Percentiles rank a stretch among this genome's conserved stretches.
These are phyloP conservation scores for Fusarium chlamydosporum DNA, from an alignment of 2,329 filamentous ascomycete species.

Conservation along the genomic window DNA sequence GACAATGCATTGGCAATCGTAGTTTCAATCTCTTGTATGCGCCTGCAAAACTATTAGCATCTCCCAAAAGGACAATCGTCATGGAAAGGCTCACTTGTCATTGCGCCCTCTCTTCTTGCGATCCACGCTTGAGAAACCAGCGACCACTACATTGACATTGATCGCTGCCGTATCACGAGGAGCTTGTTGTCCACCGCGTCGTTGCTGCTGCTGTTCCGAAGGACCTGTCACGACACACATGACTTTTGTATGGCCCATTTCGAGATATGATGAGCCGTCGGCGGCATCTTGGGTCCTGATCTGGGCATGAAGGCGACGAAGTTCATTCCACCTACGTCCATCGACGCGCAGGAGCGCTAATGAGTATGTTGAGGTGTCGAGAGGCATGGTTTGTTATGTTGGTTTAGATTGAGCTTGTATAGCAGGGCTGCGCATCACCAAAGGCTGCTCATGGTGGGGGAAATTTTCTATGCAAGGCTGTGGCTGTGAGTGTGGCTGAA, in stretches of 20 bases:
- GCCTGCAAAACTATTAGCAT: constrained; percentile 63
- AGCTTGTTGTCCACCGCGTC: constrained; percentile 60
- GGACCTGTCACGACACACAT: constrained; percentile 93
- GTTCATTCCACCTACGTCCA: constrained; percentile 95
- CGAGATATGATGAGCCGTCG: constrained; percentile 92
- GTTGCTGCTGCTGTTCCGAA: constrained; percentile 69
- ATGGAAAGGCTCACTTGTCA: constrained; percentile 75
- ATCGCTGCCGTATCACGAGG: constrained; percentile 70
- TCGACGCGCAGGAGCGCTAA: constrained; percentile 87
- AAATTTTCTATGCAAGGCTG: constrained; percentile 40
- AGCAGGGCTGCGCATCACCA: constrained; percentile 21
- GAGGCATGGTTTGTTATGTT: constrained; percentile 74
- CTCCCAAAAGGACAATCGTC: not conserved
- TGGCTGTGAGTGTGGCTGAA: constrained; percentile 47
- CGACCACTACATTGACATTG: constrained; percentile 84
- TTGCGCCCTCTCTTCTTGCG: constrained; percentile 80
- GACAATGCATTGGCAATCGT: constrained; percentile 84
- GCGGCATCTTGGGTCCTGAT: constrained; percentile 93
- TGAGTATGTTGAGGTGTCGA: constrained; percentile 93
- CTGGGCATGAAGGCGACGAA: constrained; percentile 88
- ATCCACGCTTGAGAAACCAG: constrained; percentile 90
- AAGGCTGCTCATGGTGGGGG: constrained; percentile 46
- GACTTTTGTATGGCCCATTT: constrained; percentile 98
- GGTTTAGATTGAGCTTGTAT: constrained; percentile 9
- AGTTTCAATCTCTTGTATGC: constrained; percentile 83